Evolutionary conservation across 2,329 filamentous ascomycete species (phyloP).

Genomic region (Cercospora nicotianae): DNA sequence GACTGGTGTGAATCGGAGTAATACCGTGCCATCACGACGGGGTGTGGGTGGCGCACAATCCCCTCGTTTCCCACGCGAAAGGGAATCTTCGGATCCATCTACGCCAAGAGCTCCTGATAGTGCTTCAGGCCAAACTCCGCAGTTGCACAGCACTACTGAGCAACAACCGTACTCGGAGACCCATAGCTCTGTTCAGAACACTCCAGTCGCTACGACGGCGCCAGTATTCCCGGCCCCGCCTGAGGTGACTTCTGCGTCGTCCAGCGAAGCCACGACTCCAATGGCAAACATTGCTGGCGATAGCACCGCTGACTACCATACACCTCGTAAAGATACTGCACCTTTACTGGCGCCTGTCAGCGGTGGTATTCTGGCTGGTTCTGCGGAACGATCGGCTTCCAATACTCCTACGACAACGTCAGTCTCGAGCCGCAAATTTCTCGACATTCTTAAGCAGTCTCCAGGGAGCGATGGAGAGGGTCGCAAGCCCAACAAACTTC

Average conservation of each 20-base stretch:
- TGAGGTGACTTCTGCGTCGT: slow-evolving; percentile 43
- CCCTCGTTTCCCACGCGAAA: slow-evolving; percentile 60
- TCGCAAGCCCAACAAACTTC: slow-evolving; percentile 83
- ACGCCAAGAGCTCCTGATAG: slow-evolving; percentile 43
- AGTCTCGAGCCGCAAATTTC: slow-evolving; percentile 46
- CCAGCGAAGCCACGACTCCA: slow-evolving; percentile 42
- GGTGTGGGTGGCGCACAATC: slow-evolving; percentile 62
- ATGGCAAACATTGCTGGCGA: slow-evolving; percentile 35
- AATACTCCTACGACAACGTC: slow-evolving; percentile 31
- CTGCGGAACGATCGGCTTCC: slow-evolving; percentile 32
- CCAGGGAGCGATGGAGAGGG: slow-evolving; percentile 54
- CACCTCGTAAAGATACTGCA: slow-evolving; percentile 39
- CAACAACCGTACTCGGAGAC: slow-evolving; percentile 28
- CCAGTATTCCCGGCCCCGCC: slow-evolving; percentile 39
- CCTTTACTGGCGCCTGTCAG: slow-evolving; percentile 39
- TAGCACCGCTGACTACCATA: slow-evolving; percentile 35
- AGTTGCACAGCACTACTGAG: slow-evolving; percentile 1
- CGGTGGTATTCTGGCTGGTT: slow-evolving; percentile 19
- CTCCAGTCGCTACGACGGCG: slow-evolving; percentile 33
- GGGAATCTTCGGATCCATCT: slow-evolving; percentile 52
- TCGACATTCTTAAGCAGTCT: slow-evolving; percentile 70
- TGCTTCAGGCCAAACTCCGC: neutral
- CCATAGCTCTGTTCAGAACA: slow-evolving; percentile 35
- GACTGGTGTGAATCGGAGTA: slow-evolving; percentile 71
- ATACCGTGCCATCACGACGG: slow-evolving; percentile 89